Evolutionary conservation across 805 yeast genomes (phyloP).

Genomic region (Tanozyma kutaoensis): DNA sequence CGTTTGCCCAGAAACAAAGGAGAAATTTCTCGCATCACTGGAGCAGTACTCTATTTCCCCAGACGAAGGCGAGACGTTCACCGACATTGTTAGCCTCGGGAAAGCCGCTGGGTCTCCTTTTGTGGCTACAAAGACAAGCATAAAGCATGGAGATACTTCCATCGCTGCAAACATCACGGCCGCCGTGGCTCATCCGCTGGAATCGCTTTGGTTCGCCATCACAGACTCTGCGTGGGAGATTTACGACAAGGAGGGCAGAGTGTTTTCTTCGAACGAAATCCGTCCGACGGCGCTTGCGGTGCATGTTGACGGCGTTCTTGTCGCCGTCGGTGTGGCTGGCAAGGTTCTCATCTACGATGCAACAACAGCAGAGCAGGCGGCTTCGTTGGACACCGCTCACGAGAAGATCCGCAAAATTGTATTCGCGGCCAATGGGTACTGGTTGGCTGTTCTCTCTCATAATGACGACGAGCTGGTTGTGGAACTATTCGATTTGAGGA

Average conservation of each 20-base stretch:
- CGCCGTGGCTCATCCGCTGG: constrained; percentile 5
- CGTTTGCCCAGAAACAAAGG: neutral
- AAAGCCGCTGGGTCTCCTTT: neutral
- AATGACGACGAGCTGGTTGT: constrained; percentile 6
- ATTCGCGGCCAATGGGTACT: constrained; percentile 57
- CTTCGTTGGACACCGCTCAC: constrained; percentile 15
- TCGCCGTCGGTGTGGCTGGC: constrained; percentile 24
- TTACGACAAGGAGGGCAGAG: constrained; percentile 2
- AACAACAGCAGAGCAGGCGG: constrained; percentile 19
- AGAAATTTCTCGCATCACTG: neutral
- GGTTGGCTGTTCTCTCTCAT: constrained; percentile 27
- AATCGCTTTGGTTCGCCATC: constrained; percentile 5
- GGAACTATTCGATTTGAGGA: constrained; percentile 38
- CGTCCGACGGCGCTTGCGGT: constrained; percentile 11
- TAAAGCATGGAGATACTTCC: neutral
- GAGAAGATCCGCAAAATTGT: constrained; percentile 17
- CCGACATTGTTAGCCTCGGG: neutral
- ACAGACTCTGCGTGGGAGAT: constrained; percentile 4
- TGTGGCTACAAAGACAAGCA: neutral
- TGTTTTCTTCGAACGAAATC: constrained; percentile 4
- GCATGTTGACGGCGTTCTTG: constrained; percentile 37
- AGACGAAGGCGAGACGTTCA: neutral
- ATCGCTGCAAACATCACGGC: constrained; percentile 1
- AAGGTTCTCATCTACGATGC: constrained; percentile 25
- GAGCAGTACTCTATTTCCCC: neutral